Evolutionary conservation across 2,329 filamentous ascomycete species (phyloP).

Genomic region (Venturia pyrina): DNA sequence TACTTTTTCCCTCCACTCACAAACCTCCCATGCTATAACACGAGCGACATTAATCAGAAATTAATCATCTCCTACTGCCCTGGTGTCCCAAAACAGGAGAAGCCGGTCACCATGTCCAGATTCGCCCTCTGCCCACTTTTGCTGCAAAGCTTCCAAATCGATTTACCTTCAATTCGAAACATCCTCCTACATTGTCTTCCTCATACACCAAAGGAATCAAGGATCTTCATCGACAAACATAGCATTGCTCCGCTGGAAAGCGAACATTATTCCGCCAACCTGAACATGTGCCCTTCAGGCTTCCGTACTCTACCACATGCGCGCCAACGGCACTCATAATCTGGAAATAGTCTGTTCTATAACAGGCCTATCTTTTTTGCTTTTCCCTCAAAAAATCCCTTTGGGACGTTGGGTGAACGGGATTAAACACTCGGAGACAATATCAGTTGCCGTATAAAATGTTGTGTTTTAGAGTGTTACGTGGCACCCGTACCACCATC

Average conservation of each 20-base stretch:
- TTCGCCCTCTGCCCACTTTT: neutral
- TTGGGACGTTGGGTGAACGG: neutral
- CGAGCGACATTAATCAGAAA: neutral
- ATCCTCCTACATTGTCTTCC: neutral
- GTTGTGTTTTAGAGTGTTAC: neutral
- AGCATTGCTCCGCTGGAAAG: neutral
- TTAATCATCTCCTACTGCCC: neutral
- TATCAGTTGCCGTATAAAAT: no score
- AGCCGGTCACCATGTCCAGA: neutral
- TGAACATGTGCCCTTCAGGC: neutral
- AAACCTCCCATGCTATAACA: neutral
- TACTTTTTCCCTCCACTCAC: constrained; percentile 3
- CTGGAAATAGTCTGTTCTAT: neutral
- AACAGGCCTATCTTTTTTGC: neutral
- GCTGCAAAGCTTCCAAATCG: neutral
- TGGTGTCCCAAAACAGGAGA: neutral
- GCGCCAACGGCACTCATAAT: neutral
- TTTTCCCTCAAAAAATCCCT: no score
- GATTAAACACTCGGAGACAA: neutral
- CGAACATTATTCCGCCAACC: neutral
- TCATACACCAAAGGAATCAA: neutral
- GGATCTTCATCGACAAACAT: neutral
- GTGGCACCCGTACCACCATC: neutral
- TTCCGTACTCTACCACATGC: no score
- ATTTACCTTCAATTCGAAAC: constrained; percentile 1